These are phyloP conservation scores for Aspergillus neoniger DNA, from an alignment of 2,329 filamentous ascomycete species.

Conservation along the genomic window DNA sequence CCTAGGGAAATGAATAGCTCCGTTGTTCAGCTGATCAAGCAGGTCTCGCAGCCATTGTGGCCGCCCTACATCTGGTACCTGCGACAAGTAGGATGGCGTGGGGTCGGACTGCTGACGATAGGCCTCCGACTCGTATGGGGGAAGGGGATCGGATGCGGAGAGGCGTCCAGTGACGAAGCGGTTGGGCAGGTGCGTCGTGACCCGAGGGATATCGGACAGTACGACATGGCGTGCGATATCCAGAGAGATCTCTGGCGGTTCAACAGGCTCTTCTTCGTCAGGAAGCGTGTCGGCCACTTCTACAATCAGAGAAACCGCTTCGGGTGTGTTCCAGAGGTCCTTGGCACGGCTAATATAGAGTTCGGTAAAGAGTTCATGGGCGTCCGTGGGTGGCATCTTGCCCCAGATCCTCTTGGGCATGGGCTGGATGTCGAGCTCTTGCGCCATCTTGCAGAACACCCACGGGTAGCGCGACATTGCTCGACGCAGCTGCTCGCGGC, in stretches of 20 bases:
- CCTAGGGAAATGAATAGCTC: conserved; percentile 29
- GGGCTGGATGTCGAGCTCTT: conserved; percentile 73
- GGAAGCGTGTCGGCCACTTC: conserved; percentile 64
- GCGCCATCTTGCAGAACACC: conserved; percentile 78
- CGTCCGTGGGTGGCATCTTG: conserved; percentile 63
- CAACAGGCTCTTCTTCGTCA: conserved; percentile 44
- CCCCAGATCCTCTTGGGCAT: conserved; percentile 84
- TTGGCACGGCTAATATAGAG: conserved; percentile 76
- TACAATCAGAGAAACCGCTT: conserved; percentile 67
- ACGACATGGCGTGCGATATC: conserved; percentile 74
- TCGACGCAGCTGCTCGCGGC: conserved; percentile 63
- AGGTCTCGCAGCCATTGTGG: conserved; percentile 42
- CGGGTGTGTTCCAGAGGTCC: conserved; percentile 81
- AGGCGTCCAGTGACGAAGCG: conserved; percentile 64
- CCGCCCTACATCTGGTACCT: conserved; percentile 32
- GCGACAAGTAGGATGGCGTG: conserved; percentile 34
- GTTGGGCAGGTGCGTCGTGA: conserved; percentile 70
- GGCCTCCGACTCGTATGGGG: conserved; percentile 59
- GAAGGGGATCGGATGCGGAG: conserved; percentile 80
- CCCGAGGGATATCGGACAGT: conserved; percentile 70
- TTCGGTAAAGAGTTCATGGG: conserved; percentile 69
- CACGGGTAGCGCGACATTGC: conserved; percentile 78
- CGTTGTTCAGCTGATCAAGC: conserved; percentile 39
- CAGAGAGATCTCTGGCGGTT: conserved; percentile 51
- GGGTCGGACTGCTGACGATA: conserved; percentile 38